These are phyloP conservation scores for Xylariaceae sp. DNA, from an alignment of 2,329 filamentous ascomycete genomes.

Conservation along the genomic window DNA sequence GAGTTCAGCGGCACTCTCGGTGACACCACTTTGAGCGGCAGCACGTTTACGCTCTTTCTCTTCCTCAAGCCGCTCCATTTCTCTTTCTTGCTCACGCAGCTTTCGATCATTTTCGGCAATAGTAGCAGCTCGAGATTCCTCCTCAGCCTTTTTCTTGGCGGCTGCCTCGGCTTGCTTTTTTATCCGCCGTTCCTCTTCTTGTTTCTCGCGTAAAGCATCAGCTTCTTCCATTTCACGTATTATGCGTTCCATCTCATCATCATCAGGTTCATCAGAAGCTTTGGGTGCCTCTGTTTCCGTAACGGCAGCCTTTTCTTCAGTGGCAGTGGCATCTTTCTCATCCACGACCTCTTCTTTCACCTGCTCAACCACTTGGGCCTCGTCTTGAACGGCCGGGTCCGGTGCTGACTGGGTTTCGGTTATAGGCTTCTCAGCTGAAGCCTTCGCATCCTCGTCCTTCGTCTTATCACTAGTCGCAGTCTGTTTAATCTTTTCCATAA, in stretches of 20 bases:
- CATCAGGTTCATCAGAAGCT: slow-evolving; percentile 42
- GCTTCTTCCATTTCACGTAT: slow-evolving; percentile 60
- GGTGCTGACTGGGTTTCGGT: slow-evolving; percentile 28
- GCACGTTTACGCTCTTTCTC: slow-evolving; percentile 58
- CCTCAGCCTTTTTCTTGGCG: slow-evolving; percentile 40
- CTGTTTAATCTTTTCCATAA: slow-evolving; percentile 71
- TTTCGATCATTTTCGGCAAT: slow-evolving; percentile 59
- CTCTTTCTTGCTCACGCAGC: slow-evolving; percentile 67
- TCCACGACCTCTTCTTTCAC: slow-evolving; percentile 31
- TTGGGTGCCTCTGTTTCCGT: slow-evolving; percentile 32
- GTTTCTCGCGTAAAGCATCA: slow-evolving; percentile 47
- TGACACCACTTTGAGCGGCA: slow-evolving; percentile 41
- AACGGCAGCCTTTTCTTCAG: slow-evolving; percentile 30
- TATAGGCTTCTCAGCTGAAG: slow-evolving; percentile 32
- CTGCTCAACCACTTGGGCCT: slow-evolving; percentile 34
- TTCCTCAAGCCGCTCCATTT: slow-evolving; percentile 70
- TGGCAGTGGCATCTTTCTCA: slow-evolving; percentile 27
- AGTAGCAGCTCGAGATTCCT: slow-evolving; percentile 41
- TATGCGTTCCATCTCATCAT: slow-evolving; percentile 57
- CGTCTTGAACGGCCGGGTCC: slow-evolving; percentile 11
- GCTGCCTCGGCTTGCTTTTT: slow-evolving; percentile 44
- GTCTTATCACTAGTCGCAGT: slow-evolving; percentile 45
- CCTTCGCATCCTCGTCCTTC: slow-evolving; percentile 44
- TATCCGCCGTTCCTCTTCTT: slow-evolving; percentile 42
- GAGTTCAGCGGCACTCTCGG: slow-evolving; percentile 48